Evolutionary conservation across 2,329 filamentous ascomycete species (phyloP).

Genomic region (Clonostachys chloroleuca): DNA sequence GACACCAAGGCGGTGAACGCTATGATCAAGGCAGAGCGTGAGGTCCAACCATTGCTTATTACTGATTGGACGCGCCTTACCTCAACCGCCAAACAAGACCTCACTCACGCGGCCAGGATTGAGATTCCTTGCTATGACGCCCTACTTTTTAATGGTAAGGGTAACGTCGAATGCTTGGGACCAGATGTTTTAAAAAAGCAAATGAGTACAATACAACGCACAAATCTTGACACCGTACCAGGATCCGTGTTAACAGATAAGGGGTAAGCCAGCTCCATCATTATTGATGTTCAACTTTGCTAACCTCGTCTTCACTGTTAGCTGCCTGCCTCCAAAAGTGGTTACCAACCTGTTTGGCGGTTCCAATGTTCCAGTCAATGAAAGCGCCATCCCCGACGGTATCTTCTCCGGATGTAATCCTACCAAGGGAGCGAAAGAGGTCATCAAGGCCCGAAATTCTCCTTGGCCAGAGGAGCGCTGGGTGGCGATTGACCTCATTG

Average conservation of each 20-base stretch:
- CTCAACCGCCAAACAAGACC: constrained; percentile 39
- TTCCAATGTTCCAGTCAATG: neutral
- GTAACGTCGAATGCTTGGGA: constrained; percentile 43
- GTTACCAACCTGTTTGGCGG: too few species aligned
- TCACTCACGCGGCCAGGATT: constrained; percentile 35
- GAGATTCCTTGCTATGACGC: constrained; percentile 55
- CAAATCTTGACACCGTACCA: neutral
- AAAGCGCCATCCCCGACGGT: constrained; percentile 25
- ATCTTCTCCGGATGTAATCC: constrained; percentile 41
- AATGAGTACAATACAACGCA: too few species aligned
- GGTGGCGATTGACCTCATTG: constrained; percentile 51
- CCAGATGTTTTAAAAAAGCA: too few species aligned
- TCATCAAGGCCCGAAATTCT: constrained; percentile 21
- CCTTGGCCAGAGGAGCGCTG: constrained; percentile 30
- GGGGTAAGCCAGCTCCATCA: too few species aligned
- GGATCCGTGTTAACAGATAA: neutral
- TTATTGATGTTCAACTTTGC: too few species aligned
- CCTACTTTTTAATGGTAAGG: constrained; percentile 58
- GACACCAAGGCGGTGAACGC: constrained; percentile 33
- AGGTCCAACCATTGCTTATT: constrained; percentile 42
- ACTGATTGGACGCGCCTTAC: constrained; percentile 53
- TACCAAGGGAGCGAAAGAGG: constrained; percentile 34
- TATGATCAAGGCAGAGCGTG: constrained; percentile 42
- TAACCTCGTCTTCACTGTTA: too few species aligned
- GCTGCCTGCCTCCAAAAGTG: too few species aligned